Evolutionary conservation across 225 moss, liverwort and hornwort genomes (phyloP).

Genomic region (Climacium dendroides): DNA sequence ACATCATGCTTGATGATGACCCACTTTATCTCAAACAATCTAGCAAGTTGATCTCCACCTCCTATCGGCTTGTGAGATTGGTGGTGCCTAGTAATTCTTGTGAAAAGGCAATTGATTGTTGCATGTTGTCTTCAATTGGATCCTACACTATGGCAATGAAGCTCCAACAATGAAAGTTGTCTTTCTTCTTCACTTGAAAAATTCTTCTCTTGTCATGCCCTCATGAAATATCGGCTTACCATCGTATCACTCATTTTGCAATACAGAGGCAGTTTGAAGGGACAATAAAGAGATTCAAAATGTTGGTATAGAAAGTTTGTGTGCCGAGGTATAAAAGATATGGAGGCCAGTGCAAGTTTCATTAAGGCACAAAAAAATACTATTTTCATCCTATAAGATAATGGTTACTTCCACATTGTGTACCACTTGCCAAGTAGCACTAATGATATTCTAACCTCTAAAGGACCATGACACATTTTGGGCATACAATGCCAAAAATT

Average conservation of each 20-base stretch:
- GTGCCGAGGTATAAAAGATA: not conserved
- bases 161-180: not conserved
- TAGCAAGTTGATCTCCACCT: not conserved
- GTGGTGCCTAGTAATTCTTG: no score
- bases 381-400: not conserved
- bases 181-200: not conserved
- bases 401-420: not conserved
- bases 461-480: no score
- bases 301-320: not conserved
- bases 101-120: fast-evolving
- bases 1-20: not conserved
- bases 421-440: not conserved
- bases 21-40: not conserved
- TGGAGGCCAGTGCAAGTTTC: not conserved
- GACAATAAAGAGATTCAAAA: not conserved
- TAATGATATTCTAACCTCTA: no score
- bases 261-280: not conserved
- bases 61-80: not conserved
- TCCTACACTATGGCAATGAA: not conserved
- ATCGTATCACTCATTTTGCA: not conserved
- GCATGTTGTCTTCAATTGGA: not conserved
- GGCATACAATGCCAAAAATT: no score
- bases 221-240: not conserved
- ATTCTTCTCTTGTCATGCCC: not conserved
- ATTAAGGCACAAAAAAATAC: not conserved